phyloP scores from a whole-genome alignment of 2,329 filamentous ascomycete species.

The Aspergillus hiratsukae region DNA sequence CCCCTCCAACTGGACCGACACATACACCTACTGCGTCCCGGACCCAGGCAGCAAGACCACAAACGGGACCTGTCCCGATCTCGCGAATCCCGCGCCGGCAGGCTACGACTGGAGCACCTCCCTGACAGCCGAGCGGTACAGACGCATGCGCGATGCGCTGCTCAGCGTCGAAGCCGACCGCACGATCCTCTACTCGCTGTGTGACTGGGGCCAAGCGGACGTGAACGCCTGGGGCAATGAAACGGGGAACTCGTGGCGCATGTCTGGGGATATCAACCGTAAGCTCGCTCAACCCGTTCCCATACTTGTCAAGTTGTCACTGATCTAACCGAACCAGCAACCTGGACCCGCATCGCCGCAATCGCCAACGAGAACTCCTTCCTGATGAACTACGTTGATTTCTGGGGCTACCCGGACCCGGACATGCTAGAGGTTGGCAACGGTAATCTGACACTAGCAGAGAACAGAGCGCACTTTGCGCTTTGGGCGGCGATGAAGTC shows the following conservation, averaged over 20 bases:
- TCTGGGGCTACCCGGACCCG: constrained; percentile 49
- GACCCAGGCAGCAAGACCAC: constrained; percentile 35
- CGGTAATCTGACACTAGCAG: constrained; percentile 41
- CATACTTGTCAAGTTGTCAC: background rate
- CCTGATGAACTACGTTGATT: constrained; percentile 41
- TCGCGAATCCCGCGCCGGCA: constrained; percentile 35
- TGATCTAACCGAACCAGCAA: constrained; percentile 12
- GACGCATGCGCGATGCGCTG: constrained; percentile 51
- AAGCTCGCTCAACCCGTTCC: background rate
- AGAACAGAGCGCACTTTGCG: constrained; percentile 49
- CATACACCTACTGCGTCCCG: constrained; percentile 38
- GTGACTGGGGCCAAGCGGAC: constrained; percentile 51
- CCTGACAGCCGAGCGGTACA: constrained; percentile 46
- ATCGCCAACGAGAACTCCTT: constrained; percentile 51
- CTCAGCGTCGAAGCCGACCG: constrained; percentile 33
- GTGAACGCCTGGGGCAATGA: constrained; percentile 49
- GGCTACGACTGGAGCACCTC: constrained; percentile 50
- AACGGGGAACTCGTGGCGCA: constrained; percentile 46
- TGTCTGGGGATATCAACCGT: constrained; percentile 32
- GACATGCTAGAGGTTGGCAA: constrained; percentile 53
- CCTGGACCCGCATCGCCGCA: constrained; percentile 29
- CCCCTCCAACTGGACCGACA: constrained; percentile 35
- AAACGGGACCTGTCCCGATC: constrained; percentile 40
- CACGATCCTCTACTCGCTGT: constrained; percentile 50
- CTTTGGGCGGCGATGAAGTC: constrained; percentile 51